A percentile compares a stretch with the other conserved stretches of the same genome.
Conservation (phyloP, 140 eudicot species). For the Flaveria floridana region DNA sequence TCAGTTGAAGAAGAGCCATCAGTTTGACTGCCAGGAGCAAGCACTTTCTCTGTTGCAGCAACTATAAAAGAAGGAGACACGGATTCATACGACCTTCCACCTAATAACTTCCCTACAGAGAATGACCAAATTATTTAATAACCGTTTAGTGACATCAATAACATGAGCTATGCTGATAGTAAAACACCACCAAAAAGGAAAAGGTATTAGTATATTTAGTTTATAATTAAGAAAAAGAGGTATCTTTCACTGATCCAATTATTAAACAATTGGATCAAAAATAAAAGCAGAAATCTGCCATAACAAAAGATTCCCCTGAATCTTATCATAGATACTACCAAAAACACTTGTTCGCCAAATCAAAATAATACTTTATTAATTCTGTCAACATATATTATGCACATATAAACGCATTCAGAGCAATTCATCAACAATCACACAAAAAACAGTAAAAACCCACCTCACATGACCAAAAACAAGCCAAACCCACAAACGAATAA, state of each 20-base stretch:
- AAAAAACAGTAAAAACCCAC: conserved; percentile 7
- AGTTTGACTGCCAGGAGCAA: conserved; percentile 63
- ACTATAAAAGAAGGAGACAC: conserved; percentile 56
- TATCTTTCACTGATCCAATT: not conserved
- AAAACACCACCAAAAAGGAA: not conserved
- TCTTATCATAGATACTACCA: too few relatives aligned
- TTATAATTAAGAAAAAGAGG: not conserved
- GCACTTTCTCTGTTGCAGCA: conserved; percentile 69
- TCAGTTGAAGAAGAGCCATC: conserved; percentile 55
- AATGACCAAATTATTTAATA: conserved; percentile 35
- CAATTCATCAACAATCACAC: conserved; percentile 14
- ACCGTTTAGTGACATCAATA: conserved; percentile 7
- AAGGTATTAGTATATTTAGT: not conserved
- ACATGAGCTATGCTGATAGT: not conserved
- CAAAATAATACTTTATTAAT: conserved; percentile 15
- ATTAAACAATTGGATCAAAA: not conserved
- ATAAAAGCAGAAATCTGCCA: not conserved
- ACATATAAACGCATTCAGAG: conserved; percentile 2
- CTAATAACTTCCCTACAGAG: conserved; percentile 67
- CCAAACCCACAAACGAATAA: too few relatives aligned
- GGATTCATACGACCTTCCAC: conserved; percentile 52
- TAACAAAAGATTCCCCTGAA: not conserved
- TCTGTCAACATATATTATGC: conserved; percentile 14
- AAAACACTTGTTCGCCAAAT: conserved; percentile 9
- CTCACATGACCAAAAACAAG: too few relatives aligned